phyloP scores from a whole-genome alignment of 768 basidiomycete genomes.

The Naganishia friedmannii region DNA sequence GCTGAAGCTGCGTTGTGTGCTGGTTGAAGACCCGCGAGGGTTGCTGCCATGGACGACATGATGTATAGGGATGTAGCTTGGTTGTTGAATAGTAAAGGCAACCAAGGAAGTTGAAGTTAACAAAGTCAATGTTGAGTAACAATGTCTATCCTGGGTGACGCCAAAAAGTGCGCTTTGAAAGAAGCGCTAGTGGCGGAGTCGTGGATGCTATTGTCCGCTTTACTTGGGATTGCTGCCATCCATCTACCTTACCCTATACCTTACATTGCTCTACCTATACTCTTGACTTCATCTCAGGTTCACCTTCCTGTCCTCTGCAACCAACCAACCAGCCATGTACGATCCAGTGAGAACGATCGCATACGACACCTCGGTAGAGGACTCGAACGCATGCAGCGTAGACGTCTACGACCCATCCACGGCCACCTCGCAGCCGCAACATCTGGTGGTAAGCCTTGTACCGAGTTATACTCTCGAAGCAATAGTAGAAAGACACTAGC shows the following conservation, averaged over 20 bases:
- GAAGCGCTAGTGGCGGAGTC: neutral
- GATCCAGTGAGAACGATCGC: neutral
- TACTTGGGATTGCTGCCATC: neutral
- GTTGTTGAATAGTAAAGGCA: neutral
- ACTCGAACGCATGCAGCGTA: slow-evolving; percentile 6
- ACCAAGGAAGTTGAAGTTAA: neutral
- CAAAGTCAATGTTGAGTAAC: neutral
- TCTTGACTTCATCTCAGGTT: neutral
- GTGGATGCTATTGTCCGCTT: neutral
- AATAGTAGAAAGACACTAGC: no score
- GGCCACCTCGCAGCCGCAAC: neutral
- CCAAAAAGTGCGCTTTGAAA: neutral
- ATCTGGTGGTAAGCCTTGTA: neutral
- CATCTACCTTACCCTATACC: no score
- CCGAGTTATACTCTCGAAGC: neutral
- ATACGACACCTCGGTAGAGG: slow-evolving; percentile 4
- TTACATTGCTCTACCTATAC: no score
- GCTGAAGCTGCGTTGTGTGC: slow-evolving; percentile 51
- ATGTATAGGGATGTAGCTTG: slow-evolving; percentile 22
- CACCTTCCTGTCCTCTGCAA: neutral
- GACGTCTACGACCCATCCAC: neutral
- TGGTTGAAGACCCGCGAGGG: slow-evolving; percentile 70
- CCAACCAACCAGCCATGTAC: slow-evolving; percentile 7
- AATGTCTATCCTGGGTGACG: neutral
- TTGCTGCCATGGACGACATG: slow-evolving; percentile 82